A percentile compares a stretch with the other conserved stretches of the same genome.
phyloP scores from a whole-genome alignment of 352 stramenopile species.

The Globisporangium rhizosaccharum region DNA sequence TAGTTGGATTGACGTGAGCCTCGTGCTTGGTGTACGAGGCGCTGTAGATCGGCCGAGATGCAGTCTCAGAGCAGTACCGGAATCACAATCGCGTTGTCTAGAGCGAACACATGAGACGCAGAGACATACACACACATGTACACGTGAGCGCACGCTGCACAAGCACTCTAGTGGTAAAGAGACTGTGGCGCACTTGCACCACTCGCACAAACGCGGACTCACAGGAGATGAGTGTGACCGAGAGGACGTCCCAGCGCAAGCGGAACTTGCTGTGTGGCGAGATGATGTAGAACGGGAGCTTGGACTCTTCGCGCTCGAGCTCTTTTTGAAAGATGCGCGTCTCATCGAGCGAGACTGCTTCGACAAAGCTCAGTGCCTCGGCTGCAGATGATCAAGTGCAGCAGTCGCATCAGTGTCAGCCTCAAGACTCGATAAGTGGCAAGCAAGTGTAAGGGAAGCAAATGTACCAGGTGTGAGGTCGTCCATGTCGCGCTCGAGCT shows the following conservation, averaged over 20 bases:
- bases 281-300: constrained; percentile 70
- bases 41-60: not conserved
- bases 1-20: too few relatives aligned
- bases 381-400: constrained; percentile 19
- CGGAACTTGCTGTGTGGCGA: constrained; percentile 73
- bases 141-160: not conserved
- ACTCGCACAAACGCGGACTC: constrained; percentile 3
- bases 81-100: constrained; percentile 76
- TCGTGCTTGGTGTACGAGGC: too few relatives aligned
- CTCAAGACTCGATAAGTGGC: not conserved
- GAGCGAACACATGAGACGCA: not conserved
- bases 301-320: constrained; percentile 78
- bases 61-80: constrained; percentile 21
- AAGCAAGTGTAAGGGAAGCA: not conserved
- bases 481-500: constrained; percentile 63
- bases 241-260: constrained; percentile 70
- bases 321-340: constrained; percentile 87
- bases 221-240: constrained; percentile 71
- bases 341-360: constrained; percentile 67
- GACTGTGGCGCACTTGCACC: not conserved
- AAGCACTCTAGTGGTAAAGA: not conserved
- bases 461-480: constrained; percentile 65
- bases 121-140: not conserved
- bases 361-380: constrained; percentile 73
- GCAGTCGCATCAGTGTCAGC: not conserved